Evolutionary conservation across 345 rosid genomes (phyloP).

Genomic region (Arabis hirsuta): DNA sequence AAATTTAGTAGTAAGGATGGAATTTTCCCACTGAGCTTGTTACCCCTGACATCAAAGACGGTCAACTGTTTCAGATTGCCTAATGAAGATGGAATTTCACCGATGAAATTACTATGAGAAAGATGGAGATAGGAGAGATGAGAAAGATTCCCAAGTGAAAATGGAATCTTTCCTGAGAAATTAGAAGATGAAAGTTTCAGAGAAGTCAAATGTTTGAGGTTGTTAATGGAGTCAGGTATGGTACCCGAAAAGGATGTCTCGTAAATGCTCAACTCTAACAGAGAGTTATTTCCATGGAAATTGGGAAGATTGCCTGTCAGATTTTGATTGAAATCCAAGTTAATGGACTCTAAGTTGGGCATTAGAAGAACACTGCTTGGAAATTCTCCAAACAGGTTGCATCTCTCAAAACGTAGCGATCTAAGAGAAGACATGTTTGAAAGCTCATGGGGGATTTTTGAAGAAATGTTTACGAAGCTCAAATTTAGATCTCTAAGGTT

Average conservation of each 20-base stretch:
- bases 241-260: not conserved
- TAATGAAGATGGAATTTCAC: not conserved
- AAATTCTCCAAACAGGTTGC: slow-evolving; percentile 9
- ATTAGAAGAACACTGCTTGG: slow-evolving; percentile 10
- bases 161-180: not conserved
- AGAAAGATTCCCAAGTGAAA: too few relatives aligned
- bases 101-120: too few relatives aligned
- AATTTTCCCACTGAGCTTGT: slow-evolving; percentile 30
- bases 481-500: not conserved
- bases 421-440: not conserved
- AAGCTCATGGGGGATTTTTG: not conserved
- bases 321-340: not conserved
- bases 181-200: too few relatives aligned
- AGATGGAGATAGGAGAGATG: too few relatives aligned
- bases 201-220: too few relatives aligned
- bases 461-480: not conserved
- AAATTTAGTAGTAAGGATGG: not conserved
- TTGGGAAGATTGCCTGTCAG: slow-evolving; percentile 11
- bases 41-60: rapidly evolving
- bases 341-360: not conserved
- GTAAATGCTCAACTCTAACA: rapidly evolving
- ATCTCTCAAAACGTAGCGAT: rapidly evolving
- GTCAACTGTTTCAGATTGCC: not conserved
- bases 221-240: too few relatives aligned
- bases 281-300: not conserved